Evolutionary conservation across 176 grass and related monocot species (phyloP).

Genomic region (Juncus inflexus): DNA sequence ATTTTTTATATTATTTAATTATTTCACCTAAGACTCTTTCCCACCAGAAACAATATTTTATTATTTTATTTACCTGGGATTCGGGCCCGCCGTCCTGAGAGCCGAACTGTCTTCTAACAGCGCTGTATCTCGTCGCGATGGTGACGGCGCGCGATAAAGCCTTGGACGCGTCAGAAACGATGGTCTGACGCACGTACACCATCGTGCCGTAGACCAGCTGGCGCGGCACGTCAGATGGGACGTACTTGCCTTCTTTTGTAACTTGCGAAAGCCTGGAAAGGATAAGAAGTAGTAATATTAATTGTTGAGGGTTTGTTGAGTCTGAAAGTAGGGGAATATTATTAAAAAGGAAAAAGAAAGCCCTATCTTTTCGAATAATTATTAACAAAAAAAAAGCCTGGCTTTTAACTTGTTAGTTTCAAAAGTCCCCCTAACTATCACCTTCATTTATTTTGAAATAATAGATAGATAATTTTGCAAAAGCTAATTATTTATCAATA

Average conservation of each 20-base stretch:
- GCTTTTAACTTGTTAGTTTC: too few species aligned
- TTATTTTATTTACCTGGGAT: slow-evolving; percentile 51
- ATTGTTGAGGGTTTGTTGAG: too few species aligned
- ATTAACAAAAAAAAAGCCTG: too few species aligned
- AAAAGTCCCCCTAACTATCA: too few species aligned
- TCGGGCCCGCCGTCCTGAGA: slow-evolving; percentile 70
- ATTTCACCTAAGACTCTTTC: too few species aligned
- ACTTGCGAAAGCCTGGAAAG: slow-evolving; percentile 83
- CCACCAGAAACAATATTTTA: too few species aligned
- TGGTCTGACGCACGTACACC: slow-evolving; percentile 90
- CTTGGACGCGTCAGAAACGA: slow-evolving; percentile 88
- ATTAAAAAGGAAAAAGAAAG: too few species aligned
- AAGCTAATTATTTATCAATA: too few species aligned
- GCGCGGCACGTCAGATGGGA: slow-evolving; percentile 83
- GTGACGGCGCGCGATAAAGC: slow-evolving; percentile 87
- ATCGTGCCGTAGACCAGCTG: slow-evolving; percentile 94
- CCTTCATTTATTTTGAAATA: too few species aligned
- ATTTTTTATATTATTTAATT: too few species aligned
- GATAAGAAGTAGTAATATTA: neutral
- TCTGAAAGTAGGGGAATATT: neutral
- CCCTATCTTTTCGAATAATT: too few species aligned
- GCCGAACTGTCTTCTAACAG: slow-evolving; percentile 86
- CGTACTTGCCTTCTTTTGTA: slow-evolving; percentile 89
- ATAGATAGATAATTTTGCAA: too few species aligned
- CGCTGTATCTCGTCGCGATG: slow-evolving; percentile 89